Base-by-base conservation (phyloP, 441 rosid species). In the Bruguiera hainesii region DNA sequence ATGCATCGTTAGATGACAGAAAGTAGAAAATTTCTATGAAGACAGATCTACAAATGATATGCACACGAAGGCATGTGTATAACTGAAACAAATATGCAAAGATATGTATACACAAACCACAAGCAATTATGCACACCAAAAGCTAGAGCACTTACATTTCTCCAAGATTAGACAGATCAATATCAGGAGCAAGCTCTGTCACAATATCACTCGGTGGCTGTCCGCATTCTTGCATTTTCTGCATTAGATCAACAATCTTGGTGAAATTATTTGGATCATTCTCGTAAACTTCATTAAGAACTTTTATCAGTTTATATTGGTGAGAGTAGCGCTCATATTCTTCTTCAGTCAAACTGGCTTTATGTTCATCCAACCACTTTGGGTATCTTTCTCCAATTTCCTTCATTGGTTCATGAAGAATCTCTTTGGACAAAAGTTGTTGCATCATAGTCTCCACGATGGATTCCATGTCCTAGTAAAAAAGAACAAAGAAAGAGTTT, bases 211-310 rank as follows among this genome's bases (percentile, higher is more conserved):
- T 84, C 1, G 99, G 99, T 48, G 98, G 98, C 69, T 95, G 97
- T 61, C 99, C 99, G 60, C 97, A 95, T 67, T 95, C 99, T 81
- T 95, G 99, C 99, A 95, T 91, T 76, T 91, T 91, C 84, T 87
- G 97, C 99, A 95, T 88, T 31, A 95, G 89, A 64, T 91, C 96
- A 63, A 87, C 83, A 30, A 95, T 90, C 87, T 81, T 90, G 74
- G 82, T 87, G 66, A 82, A 87, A 81, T 81, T 84, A 67, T 73
- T 75, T 25, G 97, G 86, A 61, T 95, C 96, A 20, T 70, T 85
- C 68, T 92, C 99, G 31, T 92, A 95, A 67, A 92, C 99, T 72
- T 71, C 85, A 69, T 88, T 90, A 61, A 95, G 97, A 63, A 81
- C 85, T 61, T 80, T 90, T 63, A 95, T 87, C 46, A 95, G 88